Percentiles rank a stretch among this genome's conserved stretches.
Evolutionary conservation across 139 green algal genomes (phyloP).

Genomic region (Ostreobium quekettii): DNA sequence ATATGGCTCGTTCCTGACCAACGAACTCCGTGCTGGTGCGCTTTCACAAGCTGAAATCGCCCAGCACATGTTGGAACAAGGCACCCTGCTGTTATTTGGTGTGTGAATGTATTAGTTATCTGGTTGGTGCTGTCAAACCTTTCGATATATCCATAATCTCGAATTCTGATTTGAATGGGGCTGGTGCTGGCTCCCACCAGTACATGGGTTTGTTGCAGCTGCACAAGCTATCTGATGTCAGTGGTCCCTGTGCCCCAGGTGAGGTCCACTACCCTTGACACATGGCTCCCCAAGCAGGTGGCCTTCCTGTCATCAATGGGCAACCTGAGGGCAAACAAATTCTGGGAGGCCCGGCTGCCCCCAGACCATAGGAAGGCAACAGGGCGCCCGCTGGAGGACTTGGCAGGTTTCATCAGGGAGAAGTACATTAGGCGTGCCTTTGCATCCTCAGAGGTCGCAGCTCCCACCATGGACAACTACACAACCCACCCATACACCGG

Average conservation of each 20-base stretch:
- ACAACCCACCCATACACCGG: conserved; percentile 48
- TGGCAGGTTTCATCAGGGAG: conserved; percentile 68
- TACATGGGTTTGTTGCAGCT: too few relatives aligned
- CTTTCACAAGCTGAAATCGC: too few relatives aligned
- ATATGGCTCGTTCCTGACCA: too few relatives aligned
- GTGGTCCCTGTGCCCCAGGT: conserved; percentile 23
- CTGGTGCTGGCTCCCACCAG: too few relatives aligned
- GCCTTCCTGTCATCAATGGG: conserved; percentile 73
- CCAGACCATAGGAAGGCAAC: conserved; percentile 53
- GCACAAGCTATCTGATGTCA: too few relatives aligned
- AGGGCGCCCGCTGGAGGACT: conserved; percentile 54
- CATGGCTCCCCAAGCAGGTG: conserved; percentile 87
- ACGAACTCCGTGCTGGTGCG: too few relatives aligned
- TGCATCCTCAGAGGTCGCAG: conserved; percentile 34
- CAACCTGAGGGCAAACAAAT: conserved; percentile 66
- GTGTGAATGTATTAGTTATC: too few relatives aligned
- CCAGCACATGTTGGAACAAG: too few relatives aligned
- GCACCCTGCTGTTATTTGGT: too few relatives aligned
- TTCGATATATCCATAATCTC: too few relatives aligned
- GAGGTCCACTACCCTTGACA: conserved; percentile 79
- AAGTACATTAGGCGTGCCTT: conserved; percentile 64
- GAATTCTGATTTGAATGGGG: too few relatives aligned
- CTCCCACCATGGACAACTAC: conserved; percentile 74
- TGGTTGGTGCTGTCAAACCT: too few relatives aligned
- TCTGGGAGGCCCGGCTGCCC: conserved; percentile 77